Percentiles rank a stretch among this genome's conserved stretches.
These are phyloP conservation scores for Pseudofabraea citricarpa DNA, from an alignment of 2,329 filamentous ascomycete genomes.

Conservation along the genomic window DNA sequence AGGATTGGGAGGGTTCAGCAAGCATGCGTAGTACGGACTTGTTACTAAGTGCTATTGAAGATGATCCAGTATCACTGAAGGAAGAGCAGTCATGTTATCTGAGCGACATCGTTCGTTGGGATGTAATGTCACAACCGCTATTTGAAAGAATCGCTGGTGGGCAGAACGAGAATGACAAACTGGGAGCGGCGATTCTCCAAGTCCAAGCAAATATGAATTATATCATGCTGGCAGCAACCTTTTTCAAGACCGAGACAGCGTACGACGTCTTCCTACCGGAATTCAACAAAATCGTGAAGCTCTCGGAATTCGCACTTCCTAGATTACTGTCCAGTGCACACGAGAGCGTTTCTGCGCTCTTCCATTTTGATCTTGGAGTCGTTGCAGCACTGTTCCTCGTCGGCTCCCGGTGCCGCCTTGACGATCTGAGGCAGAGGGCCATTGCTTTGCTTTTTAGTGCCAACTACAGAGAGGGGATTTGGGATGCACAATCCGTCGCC, in stretches of 20 bases:
- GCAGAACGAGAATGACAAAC: not conserved
- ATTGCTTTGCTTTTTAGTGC: not conserved
- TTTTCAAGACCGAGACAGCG: constrained; percentile 10
- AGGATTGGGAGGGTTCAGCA: not conserved
- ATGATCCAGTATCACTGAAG: not conserved
- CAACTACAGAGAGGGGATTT: not conserved
- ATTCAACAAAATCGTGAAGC: constrained; percentile 8
- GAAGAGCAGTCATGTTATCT: constrained; percentile 4
- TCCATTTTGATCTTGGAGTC: not conserved
- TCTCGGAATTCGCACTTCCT: constrained; percentile 4
- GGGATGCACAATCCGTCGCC: not conserved
- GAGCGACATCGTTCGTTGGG: constrained; percentile 2
- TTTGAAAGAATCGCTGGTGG: not conserved
- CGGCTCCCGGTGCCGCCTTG: not conserved
- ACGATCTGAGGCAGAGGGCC: not conserved
- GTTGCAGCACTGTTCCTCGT: not conserved
- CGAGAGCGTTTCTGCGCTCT: not conserved
- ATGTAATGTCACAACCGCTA: not conserved
- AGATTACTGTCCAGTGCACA: not conserved
- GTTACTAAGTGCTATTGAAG: constrained; percentile 1
- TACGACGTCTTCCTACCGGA: constrained; percentile 13
- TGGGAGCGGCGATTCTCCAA: not conserved
- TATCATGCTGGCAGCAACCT: constrained; percentile 10
- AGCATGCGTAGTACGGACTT: not conserved
- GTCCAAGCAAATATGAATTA: constrained; percentile 2